Base-by-base conservation (phyloP, 2,329 filamentous ascomycete genomes). In the Fusarium sp. region DNA sequence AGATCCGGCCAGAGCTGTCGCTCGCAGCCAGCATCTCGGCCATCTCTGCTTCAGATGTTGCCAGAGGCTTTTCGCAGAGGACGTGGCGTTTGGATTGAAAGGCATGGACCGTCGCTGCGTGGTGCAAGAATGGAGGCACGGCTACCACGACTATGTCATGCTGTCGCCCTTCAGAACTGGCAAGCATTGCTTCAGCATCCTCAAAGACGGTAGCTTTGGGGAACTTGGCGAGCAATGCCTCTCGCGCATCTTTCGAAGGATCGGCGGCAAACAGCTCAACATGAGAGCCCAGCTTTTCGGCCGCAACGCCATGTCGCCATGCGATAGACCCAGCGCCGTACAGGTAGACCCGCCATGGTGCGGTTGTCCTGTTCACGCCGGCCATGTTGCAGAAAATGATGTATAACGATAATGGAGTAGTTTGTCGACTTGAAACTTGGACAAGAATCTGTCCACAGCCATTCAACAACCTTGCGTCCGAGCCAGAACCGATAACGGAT, bases 51-150 rank as follows among this genome's bases (percentile, higher is more conserved):
- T 65, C 62, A 0, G 62, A 65, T n/a, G 59, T 65, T 51, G 62
- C 62, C 30, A 65, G 47, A 40, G 62, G 62, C 53, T 65, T 65
- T 43, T 65, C 62, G 53, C 62, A 65, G 43, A 65, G 62, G 3
- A 65, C 62, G 30, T 65, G 62, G 37, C 62, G 62, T 4, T 53
- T 54, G 28, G 62, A 65, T 40, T 6, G 47, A 44, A 65, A 65
- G 3, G 62, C 58, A 30, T 43, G 58, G 4, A 65, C 58, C 11
- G 62, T 65, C 36, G 62, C 62, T 0, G 46, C 41, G 27, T 62
- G 62, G 52, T 65, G 62, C 27, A 65, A 57, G 23, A 13, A 65
- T 13, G 62, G 62, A 58, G 62, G 62, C 41, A 65, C 62, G 11
- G 62, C 62, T 50, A 65, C 36, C 28, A 65, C 62, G 30, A 65